Percentiles rank a stretch among this genome's conserved stretches.
phyloP scores from a whole-genome alignment of 2,329 filamentous ascomycete genomes.

The Fusarium floridanum region DNA sequence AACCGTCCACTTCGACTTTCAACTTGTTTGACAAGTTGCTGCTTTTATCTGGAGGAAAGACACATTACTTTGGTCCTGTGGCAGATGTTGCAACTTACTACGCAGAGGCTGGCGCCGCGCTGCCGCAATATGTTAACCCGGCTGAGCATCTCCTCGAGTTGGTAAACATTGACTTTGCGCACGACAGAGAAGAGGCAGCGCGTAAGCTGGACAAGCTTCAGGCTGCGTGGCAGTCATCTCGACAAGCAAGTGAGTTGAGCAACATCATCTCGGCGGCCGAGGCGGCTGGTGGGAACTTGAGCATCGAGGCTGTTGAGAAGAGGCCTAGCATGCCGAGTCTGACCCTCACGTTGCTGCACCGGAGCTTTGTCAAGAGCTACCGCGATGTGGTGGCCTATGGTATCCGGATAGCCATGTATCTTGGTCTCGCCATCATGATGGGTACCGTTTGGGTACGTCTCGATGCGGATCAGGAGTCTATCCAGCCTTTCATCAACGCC shows the following conservation, averaged over 20 bases:
- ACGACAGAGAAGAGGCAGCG: conserved; percentile 59
- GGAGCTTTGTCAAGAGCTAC: conserved; percentile 86
- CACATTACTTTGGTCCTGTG: conserved; percentile 80
- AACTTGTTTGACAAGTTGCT: conserved; percentile 84
- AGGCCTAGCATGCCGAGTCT: conserved; percentile 63
- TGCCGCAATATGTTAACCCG: conserved; percentile 81
- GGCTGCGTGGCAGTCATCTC: conserved; percentile 43
- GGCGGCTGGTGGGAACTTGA: conserved; percentile 44
- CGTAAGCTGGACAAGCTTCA: conserved; percentile 48
- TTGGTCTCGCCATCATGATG: conserved; percentile 83
- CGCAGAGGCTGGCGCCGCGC: conserved; percentile 66
- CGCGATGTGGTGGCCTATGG: conserved; percentile 88
- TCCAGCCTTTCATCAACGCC: conserved; percentile 85
- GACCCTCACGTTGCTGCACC: conserved; percentile 77
- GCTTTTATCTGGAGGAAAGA: conserved; percentile 77
- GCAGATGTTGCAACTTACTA: conserved; percentile 73
- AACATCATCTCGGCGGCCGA: conserved; percentile 45
- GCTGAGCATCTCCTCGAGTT: conserved; percentile 85
- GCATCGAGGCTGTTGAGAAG: conserved; percentile 34
- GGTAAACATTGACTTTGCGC: conserved; percentile 81
- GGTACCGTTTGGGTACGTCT: conserved; percentile 88
- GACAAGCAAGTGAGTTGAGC: conserved; percentile 34
- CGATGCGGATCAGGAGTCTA: conserved; percentile 75
- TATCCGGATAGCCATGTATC: conserved; percentile 85
- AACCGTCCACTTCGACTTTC: conserved; percentile 84